A percentile compares a stretch with the other conserved stretches of the same genome.
phyloP scores from a whole-genome alignment of 1,284 basidiomycete genomes.

The Melampsora americana region DNA sequence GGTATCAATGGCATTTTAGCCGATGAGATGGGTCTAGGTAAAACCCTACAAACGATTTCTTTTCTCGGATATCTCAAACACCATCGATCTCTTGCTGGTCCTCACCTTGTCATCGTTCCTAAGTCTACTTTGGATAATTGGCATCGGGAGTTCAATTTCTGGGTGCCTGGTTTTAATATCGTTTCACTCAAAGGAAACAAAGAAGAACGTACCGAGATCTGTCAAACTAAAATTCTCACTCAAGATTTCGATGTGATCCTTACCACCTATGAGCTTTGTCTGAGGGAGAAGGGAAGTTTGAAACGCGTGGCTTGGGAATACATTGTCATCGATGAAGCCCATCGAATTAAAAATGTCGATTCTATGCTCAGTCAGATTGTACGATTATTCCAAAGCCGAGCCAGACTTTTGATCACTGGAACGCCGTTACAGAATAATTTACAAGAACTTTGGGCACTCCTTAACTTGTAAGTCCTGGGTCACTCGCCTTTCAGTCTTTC shows the following conservation, averaged over 20 bases:
- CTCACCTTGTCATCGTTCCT: constrained; percentile 92
- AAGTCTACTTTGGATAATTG: constrained; percentile 98
- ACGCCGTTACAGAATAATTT: constrained; percentile 97
- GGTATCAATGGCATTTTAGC: constrained; percentile 89
- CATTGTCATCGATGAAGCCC: constrained; percentile 97
- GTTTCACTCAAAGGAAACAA: constrained; percentile 79
- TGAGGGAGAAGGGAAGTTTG: constrained; percentile 85
- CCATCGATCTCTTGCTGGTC: constrained; percentile 71
- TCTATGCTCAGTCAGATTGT: constrained; percentile 95
- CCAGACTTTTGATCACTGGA: constrained; percentile 89
- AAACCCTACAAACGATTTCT: constrained; percentile 95
- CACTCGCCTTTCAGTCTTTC: constrained; percentile 51
- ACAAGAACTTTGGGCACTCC: constrained; percentile 90
- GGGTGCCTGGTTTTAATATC: constrained; percentile 86
- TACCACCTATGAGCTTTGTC: constrained; percentile 95
- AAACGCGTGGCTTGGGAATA: constrained; percentile 97
- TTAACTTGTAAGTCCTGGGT: constrained; percentile 66
- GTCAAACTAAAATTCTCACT: constrained; percentile 72
- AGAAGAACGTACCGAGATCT: constrained; percentile 81
- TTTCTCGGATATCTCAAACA: constrained; percentile 94
- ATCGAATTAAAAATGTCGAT: constrained; percentile 98
- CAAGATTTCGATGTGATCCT: constrained; percentile 92
- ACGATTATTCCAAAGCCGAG: constrained; percentile 80
- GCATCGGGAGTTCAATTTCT: constrained; percentile 84
- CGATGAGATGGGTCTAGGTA: constrained; percentile 88